Conservation (phyloP, 768 basidiomycete species). For the Mycena olivaceomarginata region DNA sequence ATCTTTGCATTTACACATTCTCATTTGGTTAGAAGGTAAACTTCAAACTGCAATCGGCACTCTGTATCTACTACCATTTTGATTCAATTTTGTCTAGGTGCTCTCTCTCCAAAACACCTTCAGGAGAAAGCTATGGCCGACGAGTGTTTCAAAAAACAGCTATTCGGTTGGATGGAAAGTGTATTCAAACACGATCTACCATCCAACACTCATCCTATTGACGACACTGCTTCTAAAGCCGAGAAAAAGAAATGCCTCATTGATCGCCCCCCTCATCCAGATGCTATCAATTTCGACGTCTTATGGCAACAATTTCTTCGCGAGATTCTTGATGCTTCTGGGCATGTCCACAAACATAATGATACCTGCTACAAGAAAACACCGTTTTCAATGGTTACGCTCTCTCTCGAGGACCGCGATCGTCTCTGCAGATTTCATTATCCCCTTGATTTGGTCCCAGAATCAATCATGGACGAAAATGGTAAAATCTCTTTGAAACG, state of each 20-base stretch:
- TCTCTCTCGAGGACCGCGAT: constrained; percentile 17
- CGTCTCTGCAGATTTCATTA: constrained; percentile 38
- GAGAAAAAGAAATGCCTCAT: constrained; percentile 8
- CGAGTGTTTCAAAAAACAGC: constrained; percentile 3
- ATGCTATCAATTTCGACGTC: background rate
- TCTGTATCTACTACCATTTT: no score
- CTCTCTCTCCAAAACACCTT: no score
- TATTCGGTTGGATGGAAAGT: constrained; percentile 26
- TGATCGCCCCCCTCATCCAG: constrained; percentile 9
- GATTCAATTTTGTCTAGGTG: no score
- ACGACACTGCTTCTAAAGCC: background rate
- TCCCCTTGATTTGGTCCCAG: background rate
- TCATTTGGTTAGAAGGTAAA: no score
- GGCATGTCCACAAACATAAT: constrained; percentile 13
- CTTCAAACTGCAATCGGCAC: no score
- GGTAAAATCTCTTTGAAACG: constrained; percentile 38
- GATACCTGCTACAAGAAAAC: constrained; percentile 16
- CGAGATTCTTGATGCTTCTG: constrained; percentile 16
- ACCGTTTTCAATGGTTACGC: constrained; percentile 3
- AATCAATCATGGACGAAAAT: constrained; percentile 37
- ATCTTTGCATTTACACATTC: no score
- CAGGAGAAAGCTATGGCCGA: background rate
- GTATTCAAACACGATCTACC: constrained; percentile 17
- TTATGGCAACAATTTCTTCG: constrained; percentile 12
- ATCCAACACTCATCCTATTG: background rate